These are phyloP conservation scores for Fusarium foetens DNA, from an alignment of 2,329 filamentous ascomycete genomes.

Conservation along the genomic window DNA sequence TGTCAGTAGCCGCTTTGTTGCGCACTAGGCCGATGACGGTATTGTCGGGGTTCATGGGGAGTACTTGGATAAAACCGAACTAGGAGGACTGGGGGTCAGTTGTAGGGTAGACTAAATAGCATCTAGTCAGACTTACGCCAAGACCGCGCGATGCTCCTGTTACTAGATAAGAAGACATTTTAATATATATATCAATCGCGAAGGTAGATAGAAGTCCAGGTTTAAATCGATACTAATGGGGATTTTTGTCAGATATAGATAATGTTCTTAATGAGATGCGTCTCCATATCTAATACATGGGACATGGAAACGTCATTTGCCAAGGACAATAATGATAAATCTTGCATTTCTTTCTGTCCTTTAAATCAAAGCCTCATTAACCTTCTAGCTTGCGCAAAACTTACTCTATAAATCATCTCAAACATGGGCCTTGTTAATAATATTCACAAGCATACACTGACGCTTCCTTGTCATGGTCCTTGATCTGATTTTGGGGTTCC, in stretches of 20 bases:
- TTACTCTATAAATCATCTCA: rapidly evolving
- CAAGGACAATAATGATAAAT: background rate
- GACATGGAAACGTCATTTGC: background rate
- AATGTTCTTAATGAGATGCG: rapidly evolving
- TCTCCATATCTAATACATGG: background rate
- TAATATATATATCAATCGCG: rapidly evolving
- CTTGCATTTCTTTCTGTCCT: background rate
- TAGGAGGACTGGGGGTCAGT: background rate
- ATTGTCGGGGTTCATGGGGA: background rate
- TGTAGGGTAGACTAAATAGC: rapidly evolving
- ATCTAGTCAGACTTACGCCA: background rate
- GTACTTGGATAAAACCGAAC: background rate
- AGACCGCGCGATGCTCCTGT: background rate
- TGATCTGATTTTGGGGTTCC: background rate
- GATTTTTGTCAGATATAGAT: too few species aligned
- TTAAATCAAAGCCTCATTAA: background rate
- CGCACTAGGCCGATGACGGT: background rate
- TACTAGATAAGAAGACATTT: background rate
- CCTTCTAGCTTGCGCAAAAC: background rate
- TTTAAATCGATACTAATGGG: rapidly evolving
- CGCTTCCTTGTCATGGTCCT: rapidly evolving
- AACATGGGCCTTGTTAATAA: rapidly evolving
- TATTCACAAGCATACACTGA: too few species aligned
- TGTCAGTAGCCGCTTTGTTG: background rate
- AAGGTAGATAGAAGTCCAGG: background rate